Percentiles rank a stretch among this genome's conserved stretches.
Evolutionary conservation across 2,329 filamentous ascomycete genomes (phyloP).

Genomic region (Eutypa lata): DNA sequence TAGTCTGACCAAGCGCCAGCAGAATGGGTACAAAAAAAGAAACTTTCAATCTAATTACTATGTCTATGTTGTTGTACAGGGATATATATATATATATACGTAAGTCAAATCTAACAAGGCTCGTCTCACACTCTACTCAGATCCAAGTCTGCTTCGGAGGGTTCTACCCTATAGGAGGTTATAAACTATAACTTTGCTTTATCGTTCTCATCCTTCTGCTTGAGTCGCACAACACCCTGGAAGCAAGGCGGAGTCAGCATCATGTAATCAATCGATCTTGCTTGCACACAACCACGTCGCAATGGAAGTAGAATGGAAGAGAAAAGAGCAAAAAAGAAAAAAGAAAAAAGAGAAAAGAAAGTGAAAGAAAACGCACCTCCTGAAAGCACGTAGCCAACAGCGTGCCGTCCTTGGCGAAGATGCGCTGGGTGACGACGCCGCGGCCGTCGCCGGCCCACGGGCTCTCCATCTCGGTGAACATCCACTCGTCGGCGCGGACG

Average conservation of each 20-base stretch:
- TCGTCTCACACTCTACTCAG: too few relatives aligned
- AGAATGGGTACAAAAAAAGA: too few relatives aligned
- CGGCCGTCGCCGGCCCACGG: conserved; percentile 78
- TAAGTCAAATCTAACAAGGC: too few relatives aligned
- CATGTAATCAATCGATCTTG: neutral
- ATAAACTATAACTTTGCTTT: conserved; percentile 19
- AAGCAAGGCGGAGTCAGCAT: neutral
- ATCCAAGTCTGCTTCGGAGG: too few relatives aligned
- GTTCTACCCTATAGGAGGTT: too few relatives aligned
- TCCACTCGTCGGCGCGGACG: conserved; percentile 68
- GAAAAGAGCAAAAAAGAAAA: too few relatives aligned
- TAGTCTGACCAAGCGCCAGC: too few relatives aligned
- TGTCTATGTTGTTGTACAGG: neutral
- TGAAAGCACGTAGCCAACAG: conserved; percentile 78
- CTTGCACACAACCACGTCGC: too few relatives aligned
- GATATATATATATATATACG: too few relatives aligned
- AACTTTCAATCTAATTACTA: neutral
- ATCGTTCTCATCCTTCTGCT: conserved; percentile 11
- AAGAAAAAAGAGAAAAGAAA: too few relatives aligned
- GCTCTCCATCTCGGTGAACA: conserved; percentile 76
- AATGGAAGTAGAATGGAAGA: too few relatives aligned
- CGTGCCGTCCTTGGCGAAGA: conserved; percentile 68
- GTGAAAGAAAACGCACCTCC: conserved; percentile 51
- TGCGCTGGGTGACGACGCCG: conserved; percentile 71
- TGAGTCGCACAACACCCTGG: conserved; percentile 28